A percentile compares a stretch with the other conserved stretches of the same genome.
Conservation (phyloP, 352 stramenopile genomes). For the Phytophthora citricola region DNA sequence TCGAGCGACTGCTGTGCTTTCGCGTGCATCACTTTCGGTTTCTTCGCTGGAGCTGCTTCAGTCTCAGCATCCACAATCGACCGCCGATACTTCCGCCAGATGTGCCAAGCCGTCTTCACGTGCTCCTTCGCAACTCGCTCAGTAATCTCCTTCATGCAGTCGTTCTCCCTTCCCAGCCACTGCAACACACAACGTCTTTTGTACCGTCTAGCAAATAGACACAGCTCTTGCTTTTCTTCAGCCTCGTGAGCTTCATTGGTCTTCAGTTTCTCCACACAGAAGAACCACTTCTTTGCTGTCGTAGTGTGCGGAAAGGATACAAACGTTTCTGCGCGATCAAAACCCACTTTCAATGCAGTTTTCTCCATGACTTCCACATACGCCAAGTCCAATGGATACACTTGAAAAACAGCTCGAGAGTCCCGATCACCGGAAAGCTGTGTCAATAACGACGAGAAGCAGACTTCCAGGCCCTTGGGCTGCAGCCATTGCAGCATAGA, state of each 20-base stretch:
- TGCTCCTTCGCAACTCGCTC: conserved; percentile 66
- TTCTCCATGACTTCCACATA: conserved; percentile 72
- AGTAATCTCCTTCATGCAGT: conserved; percentile 35
- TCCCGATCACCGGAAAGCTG: conserved; percentile 32
- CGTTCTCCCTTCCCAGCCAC: conserved; percentile 38
- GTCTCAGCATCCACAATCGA: conserved; percentile 27
- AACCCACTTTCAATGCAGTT: conserved; percentile 51
- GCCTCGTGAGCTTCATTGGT: conserved; percentile 12
- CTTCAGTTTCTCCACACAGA: conserved; percentile 46
- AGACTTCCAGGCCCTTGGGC: conserved; percentile 58
- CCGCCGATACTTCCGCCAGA: conserved; percentile 72
- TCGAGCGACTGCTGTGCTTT: conserved; percentile 67
- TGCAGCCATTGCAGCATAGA: conserved; percentile 88
- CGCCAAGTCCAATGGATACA: conserved; percentile 62
- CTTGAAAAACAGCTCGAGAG: conserved; percentile 63
- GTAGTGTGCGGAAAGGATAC: conserved; percentile 75
- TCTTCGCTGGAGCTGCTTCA: conserved; percentile 11
- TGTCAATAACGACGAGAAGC: conserved; percentile 57
- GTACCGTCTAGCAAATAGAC: conserved; percentile 69
- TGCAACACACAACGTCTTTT: conserved; percentile 67
- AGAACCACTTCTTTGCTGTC: conserved; percentile 81
- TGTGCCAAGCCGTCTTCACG: conserved; percentile 74
- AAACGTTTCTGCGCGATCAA: conserved; percentile 62
- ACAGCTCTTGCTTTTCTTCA: conserved; percentile 31
- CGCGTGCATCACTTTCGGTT: conserved; percentile 30